A percentile compares a stretch with the other conserved stretches of the same genome.
phyloP scores from a whole-genome alignment of 257 asterid genomes.

The Linderniella brevidens region DNA sequence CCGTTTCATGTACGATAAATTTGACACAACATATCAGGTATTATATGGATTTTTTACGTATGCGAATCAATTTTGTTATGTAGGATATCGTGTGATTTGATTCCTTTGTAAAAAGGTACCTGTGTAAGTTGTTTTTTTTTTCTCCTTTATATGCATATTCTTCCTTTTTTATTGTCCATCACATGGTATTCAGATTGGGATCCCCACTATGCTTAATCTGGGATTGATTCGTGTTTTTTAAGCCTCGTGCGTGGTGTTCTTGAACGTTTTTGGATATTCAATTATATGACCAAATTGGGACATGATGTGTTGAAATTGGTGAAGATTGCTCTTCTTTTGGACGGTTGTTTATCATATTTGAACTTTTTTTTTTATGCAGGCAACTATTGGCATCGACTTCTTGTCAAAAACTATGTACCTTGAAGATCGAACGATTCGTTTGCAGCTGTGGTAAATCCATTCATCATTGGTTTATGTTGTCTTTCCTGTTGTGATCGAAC shows the following conservation, averaged over 20 bases:
- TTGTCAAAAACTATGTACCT: slow-evolving; percentile 82
- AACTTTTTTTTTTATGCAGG: slow-evolving; percentile 24
- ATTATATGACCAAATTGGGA: slow-evolving; percentile 55
- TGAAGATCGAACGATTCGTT: slow-evolving; percentile 62
- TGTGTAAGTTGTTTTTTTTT: slow-evolving; percentile 9
- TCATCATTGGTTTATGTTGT: neutral
- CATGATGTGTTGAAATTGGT: slow-evolving; percentile 21
- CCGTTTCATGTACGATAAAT: slow-evolving; percentile 71
- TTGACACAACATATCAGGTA: slow-evolving; percentile 73
- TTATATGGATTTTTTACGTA: neutral
- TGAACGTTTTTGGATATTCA: too few species aligned
- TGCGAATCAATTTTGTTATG: neutral
- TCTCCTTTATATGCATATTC: too few species aligned
- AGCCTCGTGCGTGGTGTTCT: too few species aligned
- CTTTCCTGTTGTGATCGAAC: neutral
- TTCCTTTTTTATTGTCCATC: too few species aligned
- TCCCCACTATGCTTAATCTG: too few species aligned
- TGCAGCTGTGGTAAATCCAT: slow-evolving; percentile 63
- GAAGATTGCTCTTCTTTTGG: neutral
- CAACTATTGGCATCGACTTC: slow-evolving; percentile 74
- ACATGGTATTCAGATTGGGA: slow-evolving; percentile 19
- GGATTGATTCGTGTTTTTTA: too few species aligned
- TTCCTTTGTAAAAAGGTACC: slow-evolving; percentile 16
- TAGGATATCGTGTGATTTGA: neutral
- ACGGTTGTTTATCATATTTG: neutral